phyloP scores from a whole-genome alignment of 148 eudicot species.

The Euryodendron excelsum region DNA sequence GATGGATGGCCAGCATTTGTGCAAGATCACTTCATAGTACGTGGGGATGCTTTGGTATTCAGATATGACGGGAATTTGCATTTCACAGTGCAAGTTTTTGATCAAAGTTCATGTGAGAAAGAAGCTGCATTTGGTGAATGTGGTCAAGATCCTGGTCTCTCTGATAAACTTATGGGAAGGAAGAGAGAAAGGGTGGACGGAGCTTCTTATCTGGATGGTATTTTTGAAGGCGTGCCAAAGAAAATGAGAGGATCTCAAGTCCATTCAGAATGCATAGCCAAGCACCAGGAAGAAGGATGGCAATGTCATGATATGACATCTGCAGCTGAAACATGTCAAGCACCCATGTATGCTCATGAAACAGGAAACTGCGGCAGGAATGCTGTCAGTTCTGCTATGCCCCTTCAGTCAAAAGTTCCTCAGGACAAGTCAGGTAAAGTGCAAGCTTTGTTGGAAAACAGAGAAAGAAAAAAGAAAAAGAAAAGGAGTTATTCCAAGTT shows the following conservation, averaged over 20 bases:
- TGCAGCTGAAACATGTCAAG: slow-evolving; percentile 23
- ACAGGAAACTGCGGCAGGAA: slow-evolving; percentile 24
- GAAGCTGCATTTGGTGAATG: slow-evolving; percentile 71
- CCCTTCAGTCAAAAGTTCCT: slow-evolving; percentile 23
- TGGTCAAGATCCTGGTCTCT: slow-evolving; percentile 40
- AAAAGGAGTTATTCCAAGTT: neutral
- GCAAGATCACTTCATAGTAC: slow-evolving; percentile 63
- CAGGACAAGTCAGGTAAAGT: slow-evolving; percentile 26
- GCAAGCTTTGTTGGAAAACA: neutral
- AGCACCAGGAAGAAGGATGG: slow-evolving; percentile 22
- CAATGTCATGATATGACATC: slow-evolving; percentile 23
- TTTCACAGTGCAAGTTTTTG: slow-evolving; percentile 75
- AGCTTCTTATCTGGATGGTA: slow-evolving; percentile 21
- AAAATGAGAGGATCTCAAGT: slow-evolving; percentile 53
- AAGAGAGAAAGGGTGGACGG: slow-evolving; percentile 53
- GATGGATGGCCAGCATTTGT: slow-evolving; percentile 81
- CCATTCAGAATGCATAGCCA: slow-evolving; percentile 28
- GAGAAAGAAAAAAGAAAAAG: neutral
- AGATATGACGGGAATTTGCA: slow-evolving; percentile 71
- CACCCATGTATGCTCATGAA: slow-evolving; percentile 14
- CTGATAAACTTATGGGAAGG: slow-evolving; percentile 22
- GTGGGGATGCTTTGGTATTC: slow-evolving; percentile 72
- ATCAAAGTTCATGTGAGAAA: slow-evolving; percentile 82
- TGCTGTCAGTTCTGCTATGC: slow-evolving; percentile 38
- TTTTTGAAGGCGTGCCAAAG: slow-evolving; percentile 37